A percentile compares a stretch with the other conserved stretches of the same genome.
phyloP scores from a whole-genome alignment of 2,329 filamentous ascomycete genomes.

The Fonsecaea pugnacius region DNA sequence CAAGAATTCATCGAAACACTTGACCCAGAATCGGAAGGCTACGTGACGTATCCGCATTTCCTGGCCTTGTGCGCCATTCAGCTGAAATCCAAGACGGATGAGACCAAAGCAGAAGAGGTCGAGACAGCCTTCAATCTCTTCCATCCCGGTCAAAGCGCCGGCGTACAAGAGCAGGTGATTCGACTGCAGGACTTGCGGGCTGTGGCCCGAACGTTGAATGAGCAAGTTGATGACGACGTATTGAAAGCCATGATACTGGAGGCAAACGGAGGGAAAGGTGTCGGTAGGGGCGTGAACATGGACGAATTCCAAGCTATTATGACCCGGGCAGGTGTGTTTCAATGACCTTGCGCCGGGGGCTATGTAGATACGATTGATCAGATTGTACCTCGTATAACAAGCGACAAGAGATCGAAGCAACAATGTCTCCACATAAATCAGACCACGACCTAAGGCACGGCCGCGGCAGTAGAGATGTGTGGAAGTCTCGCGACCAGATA shows the following conservation, averaged over 20 bases:
- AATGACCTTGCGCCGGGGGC: slow-evolving; percentile 50
- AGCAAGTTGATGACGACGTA: slow-evolving; percentile 80
- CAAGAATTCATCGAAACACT: slow-evolving; percentile 77
- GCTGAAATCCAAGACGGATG: slow-evolving; percentile 63
- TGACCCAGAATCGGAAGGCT: slow-evolving; percentile 80
- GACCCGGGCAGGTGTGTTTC: slow-evolving; percentile 81
- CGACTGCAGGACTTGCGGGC: slow-evolving; percentile 76
- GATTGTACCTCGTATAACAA: background rate
- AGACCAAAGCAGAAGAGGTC: slow-evolving; percentile 66
- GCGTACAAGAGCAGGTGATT: slow-evolving; percentile 62
- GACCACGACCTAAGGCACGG: slow-evolving; percentile 11
- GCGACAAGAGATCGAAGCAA: background rate
- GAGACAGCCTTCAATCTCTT: slow-evolving; percentile 84
- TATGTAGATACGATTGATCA: background rate
- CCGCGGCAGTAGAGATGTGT: slow-evolving; percentile 32
- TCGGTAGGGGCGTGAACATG: slow-evolving; percentile 70
- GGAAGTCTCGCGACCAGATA: slow-evolving; percentile 31
- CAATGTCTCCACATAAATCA: slow-evolving; percentile 34
- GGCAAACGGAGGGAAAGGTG: slow-evolving; percentile 79
- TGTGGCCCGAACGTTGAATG: slow-evolving; percentile 79
- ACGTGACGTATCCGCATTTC: slow-evolving; percentile 78
- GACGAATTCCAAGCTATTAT: slow-evolving; percentile 88
- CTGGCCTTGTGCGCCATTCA: slow-evolving; percentile 87
- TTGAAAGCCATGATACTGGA: slow-evolving; percentile 93
- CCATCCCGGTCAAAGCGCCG: slow-evolving; percentile 55